phyloP scores from a whole-genome alignment of 2,329 filamentous ascomycete genomes.

The Fusarium sp. region DNA sequence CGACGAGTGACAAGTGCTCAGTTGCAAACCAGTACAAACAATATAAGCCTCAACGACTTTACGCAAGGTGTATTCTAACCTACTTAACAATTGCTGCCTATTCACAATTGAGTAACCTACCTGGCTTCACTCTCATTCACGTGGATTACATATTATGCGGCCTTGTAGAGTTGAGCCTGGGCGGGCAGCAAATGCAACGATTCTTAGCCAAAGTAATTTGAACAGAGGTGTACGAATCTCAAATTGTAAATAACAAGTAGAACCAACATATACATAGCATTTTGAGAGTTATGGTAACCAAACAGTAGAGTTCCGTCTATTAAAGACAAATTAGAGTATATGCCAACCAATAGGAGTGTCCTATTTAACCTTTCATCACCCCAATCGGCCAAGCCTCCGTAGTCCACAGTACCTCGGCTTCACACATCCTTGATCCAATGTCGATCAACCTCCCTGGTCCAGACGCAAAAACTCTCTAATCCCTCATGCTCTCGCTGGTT shows the following conservation, averaged over 20 bases:
- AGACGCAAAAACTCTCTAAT: neutral
- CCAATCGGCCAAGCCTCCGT: constrained; percentile 14
- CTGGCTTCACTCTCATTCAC: neutral
- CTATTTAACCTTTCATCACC: constrained; percentile 10
- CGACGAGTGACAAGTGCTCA: neutral
- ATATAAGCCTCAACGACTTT: too few relatives aligned
- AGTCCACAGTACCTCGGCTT: constrained; percentile 32
- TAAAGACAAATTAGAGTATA: neutral
- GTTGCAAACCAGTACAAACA: neutral
- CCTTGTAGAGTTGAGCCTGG: neutral
- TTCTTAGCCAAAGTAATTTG: neutral
- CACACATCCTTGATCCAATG: constrained; percentile 19
- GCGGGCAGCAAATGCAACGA: neutral
- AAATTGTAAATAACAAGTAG: too few relatives aligned
- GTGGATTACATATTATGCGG: neutral
- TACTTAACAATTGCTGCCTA: neutral
- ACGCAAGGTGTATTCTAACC: too few relatives aligned
- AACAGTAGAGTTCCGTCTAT: neutral
- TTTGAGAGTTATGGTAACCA: neutral
- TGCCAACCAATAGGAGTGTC: constrained; percentile 13
- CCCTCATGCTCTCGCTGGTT: neutral
- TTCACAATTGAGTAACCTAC: neutral
- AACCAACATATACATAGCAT: neutral
- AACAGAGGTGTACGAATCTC: neutral
- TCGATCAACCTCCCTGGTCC: constrained; percentile 5